phyloP scores from a whole-genome alignment of 2,329 filamentous ascomycete genomes.

The Aureobasidium sp. region DNA sequence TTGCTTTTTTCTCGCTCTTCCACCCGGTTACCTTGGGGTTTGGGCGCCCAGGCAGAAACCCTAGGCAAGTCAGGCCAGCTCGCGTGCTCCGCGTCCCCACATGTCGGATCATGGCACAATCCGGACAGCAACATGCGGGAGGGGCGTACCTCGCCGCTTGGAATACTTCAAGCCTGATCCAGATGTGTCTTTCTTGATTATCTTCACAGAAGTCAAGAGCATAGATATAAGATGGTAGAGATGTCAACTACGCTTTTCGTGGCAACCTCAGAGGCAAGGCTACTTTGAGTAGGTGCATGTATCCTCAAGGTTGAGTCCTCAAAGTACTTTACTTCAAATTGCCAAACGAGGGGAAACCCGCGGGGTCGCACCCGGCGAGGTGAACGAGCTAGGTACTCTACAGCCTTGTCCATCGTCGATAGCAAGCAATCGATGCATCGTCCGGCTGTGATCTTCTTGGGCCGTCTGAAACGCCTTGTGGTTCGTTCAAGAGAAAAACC shows the following conservation, averaged over 20 bases:
- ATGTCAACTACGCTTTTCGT: not conserved
- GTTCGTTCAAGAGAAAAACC: not conserved
- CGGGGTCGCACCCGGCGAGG: not conserved
- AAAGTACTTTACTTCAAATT: not conserved
- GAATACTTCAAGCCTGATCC: not conserved
- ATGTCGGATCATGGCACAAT: conserved; percentile 9
- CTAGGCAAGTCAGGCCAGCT: conserved; percentile 8
- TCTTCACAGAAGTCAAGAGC: not conserved
- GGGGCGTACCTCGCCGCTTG: not conserved
- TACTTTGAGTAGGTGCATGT: not conserved
- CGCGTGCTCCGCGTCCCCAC: conserved; percentile 13
- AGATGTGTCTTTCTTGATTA: not conserved
- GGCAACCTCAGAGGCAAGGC: not conserved
- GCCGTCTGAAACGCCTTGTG: not conserved
- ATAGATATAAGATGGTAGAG: not conserved
- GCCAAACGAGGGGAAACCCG: not conserved
- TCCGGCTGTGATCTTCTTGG: too few species aligned
- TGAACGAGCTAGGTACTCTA: not conserved
- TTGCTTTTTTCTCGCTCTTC: not conserved
- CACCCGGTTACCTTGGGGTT: not conserved
- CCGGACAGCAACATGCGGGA: not conserved
- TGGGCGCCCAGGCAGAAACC: conserved; percentile 3
- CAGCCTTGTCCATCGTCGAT: not conserved
- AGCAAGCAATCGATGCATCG: not conserved
- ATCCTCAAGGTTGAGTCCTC: not conserved